Conservation (phyloP, 2,329 filamentous ascomycete genomes). For the Trichoderma sp. region DNA sequence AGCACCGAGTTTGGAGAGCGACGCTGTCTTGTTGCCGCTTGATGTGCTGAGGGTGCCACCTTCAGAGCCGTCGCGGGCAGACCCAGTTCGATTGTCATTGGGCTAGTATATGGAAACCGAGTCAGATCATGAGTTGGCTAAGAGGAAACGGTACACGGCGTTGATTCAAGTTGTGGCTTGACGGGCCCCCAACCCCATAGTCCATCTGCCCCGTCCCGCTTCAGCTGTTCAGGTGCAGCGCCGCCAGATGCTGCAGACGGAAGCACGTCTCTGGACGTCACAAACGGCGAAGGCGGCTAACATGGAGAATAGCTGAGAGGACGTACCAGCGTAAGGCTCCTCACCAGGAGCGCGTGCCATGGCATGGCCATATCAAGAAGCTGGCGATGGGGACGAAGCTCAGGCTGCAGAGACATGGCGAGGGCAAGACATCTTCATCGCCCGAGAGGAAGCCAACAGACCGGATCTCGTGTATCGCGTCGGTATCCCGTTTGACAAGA, state of each 20-base stretch:
- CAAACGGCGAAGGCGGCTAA: not conserved
- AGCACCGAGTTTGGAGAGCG: constrained; percentile 45
- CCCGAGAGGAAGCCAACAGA: constrained; percentile 3
- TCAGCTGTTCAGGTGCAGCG: constrained; percentile 10
- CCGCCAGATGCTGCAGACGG: constrained; percentile 1
- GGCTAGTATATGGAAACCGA: constrained; percentile 1
- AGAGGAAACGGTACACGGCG: constrained; percentile 5
- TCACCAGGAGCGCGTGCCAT: constrained; percentile 25
- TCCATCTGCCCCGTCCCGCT: constrained; percentile 22
- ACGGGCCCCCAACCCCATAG: not conserved
- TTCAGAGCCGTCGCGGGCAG: constrained; percentile 39
- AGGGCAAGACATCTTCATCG: constrained; percentile 26
- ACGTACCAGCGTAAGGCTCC: constrained; percentile 25
- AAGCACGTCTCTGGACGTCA: not conserved
- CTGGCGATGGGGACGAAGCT: constrained; percentile 22
- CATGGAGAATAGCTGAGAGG: not conserved
- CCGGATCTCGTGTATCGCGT: not conserved
- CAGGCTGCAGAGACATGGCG: constrained; percentile 20
- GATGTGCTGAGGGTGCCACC: constrained; percentile 42
- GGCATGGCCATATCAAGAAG: constrained; percentile 20
- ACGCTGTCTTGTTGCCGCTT: constrained; percentile 41
- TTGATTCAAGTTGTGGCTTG: constrained; percentile 18
- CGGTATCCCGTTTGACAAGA: not conserved
- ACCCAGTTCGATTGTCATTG: constrained; percentile 42
- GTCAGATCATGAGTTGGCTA: not conserved